Conservation (phyloP, 495 filamentous ascomycete genomes). For the Penicilliopsis zonata region DNA sequence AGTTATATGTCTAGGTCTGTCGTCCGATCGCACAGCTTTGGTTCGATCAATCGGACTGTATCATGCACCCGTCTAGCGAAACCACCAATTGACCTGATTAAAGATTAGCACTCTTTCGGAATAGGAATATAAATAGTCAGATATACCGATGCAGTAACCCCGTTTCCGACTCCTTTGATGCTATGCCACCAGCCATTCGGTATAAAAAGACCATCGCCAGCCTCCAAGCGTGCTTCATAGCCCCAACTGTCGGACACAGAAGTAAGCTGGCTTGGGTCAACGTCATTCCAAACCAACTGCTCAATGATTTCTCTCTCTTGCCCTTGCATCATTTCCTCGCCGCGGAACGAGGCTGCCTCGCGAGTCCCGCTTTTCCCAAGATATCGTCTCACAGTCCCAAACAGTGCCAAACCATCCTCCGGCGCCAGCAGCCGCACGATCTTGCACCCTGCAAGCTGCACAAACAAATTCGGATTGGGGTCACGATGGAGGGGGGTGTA, state of each 20-base stretch:
- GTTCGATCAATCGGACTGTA: no score
- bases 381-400: constrained; percentile 38
- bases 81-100: constrained; percentile 84
- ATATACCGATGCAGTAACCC: constrained; percentile 56
- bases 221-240: constrained; percentile 45
- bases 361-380: constrained; percentile 28
- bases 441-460: constrained; percentile 70
- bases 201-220: constrained; percentile 74
- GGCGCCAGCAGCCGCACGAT: constrained; percentile 58
- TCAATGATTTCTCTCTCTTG: constrained; percentile 53
- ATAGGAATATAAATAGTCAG: constrained; percentile 1
- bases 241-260: constrained; percentile 18
- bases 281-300: constrained; percentile 53
- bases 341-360: constrained; percentile 47
- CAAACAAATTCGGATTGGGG: constrained; percentile 88
- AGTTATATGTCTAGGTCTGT: no score
- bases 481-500: constrained; percentile 85
- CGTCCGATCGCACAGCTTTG: no score
- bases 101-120: constrained; percentile 15
- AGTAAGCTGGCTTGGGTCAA: constrained; percentile 4
- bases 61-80: constrained; percentile 53
- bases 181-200: constrained; percentile 96
- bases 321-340: constrained; percentile 90
- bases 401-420: constrained; percentile 44
- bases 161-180: constrained; percentile 57